phyloP scores from a whole-genome alignment of 2,329 filamentous ascomycete genomes.

The Alternaria consortialis region DNA sequence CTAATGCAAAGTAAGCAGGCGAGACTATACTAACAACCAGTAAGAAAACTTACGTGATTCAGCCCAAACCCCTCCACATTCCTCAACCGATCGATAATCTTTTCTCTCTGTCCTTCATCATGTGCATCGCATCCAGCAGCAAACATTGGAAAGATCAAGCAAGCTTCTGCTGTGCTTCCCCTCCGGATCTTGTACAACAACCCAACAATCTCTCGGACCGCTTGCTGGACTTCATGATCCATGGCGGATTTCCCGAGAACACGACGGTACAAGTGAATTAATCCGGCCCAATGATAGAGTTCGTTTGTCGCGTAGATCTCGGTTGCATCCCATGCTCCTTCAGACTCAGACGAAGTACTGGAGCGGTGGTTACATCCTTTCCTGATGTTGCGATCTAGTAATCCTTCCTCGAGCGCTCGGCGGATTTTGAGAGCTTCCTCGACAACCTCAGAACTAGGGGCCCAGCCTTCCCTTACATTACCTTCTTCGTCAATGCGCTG shows the following conservation, averaged over 20 bases:
- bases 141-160: constrained; percentile 82
- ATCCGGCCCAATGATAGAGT: constrained; percentile 80
- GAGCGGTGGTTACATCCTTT: constrained; percentile 56
- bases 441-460: constrained; percentile 63
- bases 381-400: constrained; percentile 47
- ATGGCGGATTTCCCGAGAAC: constrained; percentile 69
- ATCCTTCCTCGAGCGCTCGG: constrained; percentile 67
- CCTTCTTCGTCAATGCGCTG: constrained; percentile 67
- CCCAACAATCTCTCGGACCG: constrained; percentile 69
- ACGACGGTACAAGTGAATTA: constrained; percentile 78
- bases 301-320: constrained; percentile 78
- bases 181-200: constrained; percentile 69
- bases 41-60: constrained; percentile 69
- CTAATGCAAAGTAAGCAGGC: constrained; percentile 44
- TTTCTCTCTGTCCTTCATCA: constrained; percentile 63
- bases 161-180: constrained; percentile 76
- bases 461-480: constrained; percentile 65
- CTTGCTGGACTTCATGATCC: constrained; percentile 69
- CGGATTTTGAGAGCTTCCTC: constrained; percentile 68
- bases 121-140: constrained; percentile 79
- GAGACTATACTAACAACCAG: not conserved
- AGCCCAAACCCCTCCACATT: constrained; percentile 77
- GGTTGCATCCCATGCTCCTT: constrained; percentile 63
- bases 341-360: constrained; percentile 46
- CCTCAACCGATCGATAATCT: constrained; percentile 72